Evolutionary conservation across 352 stramenopile species (phyloP).

Genomic region (Globisporangium polare): DNA sequence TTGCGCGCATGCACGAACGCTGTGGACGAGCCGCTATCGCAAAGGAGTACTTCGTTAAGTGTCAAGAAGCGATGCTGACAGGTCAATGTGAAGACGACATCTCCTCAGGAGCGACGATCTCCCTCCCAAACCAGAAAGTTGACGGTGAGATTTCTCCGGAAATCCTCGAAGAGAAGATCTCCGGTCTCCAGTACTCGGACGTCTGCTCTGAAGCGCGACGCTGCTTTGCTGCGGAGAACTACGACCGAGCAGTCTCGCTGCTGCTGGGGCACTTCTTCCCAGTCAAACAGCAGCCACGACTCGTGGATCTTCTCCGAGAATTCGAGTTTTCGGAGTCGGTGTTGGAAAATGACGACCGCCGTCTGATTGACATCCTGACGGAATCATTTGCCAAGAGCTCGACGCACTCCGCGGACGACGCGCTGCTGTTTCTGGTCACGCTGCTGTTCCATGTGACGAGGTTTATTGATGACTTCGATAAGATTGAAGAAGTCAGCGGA

Average conservation of each 20-base stretch:
- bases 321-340: constrained; percentile 33
- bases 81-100: background rate
- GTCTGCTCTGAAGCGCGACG: constrained; percentile 47
- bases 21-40: constrained; percentile 35
- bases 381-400: constrained; percentile 33
- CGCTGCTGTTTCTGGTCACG: constrained; percentile 33
- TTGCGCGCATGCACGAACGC: constrained; percentile 45
- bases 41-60: constrained; percentile 58
- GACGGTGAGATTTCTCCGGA: constrained; percentile 31
- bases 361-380: constrained; percentile 35
- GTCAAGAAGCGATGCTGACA: constrained; percentile 26
- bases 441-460: constrained; percentile 34
- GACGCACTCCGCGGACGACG: constrained; percentile 27
- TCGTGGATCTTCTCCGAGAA: constrained; percentile 54
- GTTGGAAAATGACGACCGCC: constrained; percentile 1
- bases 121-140: constrained; percentile 43
- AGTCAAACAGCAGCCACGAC: constrained; percentile 31
- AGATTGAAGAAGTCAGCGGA: constrained; percentile 13
- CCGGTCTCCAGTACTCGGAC: constrained; percentile 46
- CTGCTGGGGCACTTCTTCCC: constrained; percentile 58
- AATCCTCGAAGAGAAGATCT: constrained; percentile 47
- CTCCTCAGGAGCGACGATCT: constrained; percentile 9
- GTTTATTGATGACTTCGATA: constrained; percentile 28
- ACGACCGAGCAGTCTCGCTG: constrained; percentile 36
- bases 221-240: constrained; percentile 27